These are phyloP conservation scores for Isabelozyma pseudorhagii DNA, from an alignment of 805 yeast species.

Conservation along the genomic window DNA sequence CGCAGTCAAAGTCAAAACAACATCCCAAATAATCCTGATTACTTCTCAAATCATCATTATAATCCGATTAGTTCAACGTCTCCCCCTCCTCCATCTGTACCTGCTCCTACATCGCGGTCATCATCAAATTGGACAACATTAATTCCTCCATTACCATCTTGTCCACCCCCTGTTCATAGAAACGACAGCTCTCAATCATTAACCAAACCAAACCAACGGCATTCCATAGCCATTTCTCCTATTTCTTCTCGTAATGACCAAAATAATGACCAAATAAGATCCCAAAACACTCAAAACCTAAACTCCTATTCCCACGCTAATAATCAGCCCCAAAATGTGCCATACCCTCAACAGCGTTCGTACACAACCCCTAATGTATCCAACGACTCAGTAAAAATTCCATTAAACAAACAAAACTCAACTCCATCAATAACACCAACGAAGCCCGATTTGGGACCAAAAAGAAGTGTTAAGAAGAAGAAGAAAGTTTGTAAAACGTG, in stretches of 20 bases:
- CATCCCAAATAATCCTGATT: neutral
- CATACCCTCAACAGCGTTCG: conserved; percentile 1
- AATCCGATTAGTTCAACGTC: conserved; percentile 1
- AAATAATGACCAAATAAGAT: conserved; percentile 1
- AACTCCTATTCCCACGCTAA: neutral
- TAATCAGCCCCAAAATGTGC: neutral
- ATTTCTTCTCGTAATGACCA: conserved; percentile 3
- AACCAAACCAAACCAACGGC: conserved; percentile 14
- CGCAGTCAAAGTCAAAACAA: conserved; percentile 5
- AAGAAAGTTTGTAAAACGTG: conserved; percentile 35
- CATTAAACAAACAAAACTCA: neutral
- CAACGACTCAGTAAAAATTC: neutral
- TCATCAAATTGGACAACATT: conserved; percentile 26
- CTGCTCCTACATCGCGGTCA: neutral
- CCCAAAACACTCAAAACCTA: conserved; percentile 1
- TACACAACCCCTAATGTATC: neutral
- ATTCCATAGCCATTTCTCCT: conserved; percentile 28
- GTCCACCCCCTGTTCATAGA: conserved; percentile 9
- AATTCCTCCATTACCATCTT: conserved; percentile 32
- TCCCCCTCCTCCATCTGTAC: neutral
- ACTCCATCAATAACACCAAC: conserved; percentile 1
- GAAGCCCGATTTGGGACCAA: conserved; percentile 6
- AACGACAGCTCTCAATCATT: neutral
- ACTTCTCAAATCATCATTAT: neutral
- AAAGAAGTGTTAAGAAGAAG: conserved; percentile 13